Evolutionary conservation across 2,329 filamentous ascomycete genomes (phyloP), one percentile per base, ranked within the genome.

Genomic region (Claviceps sp.): DNA sequence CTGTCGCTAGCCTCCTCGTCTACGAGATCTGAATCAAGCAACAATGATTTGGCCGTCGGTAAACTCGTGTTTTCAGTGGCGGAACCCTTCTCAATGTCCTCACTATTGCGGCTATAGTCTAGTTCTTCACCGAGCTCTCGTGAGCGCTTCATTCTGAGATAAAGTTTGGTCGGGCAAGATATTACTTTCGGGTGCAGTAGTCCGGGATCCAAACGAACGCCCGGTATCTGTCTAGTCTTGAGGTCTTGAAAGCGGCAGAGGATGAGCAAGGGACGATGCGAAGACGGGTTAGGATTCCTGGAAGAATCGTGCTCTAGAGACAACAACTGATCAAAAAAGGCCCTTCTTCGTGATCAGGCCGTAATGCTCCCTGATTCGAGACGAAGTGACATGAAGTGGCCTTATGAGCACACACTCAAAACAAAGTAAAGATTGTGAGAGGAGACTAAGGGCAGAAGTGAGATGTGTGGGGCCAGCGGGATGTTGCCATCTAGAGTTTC

Each of bases 131-230:
- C 74, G 59, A 70, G 69, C 70, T 78, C 76, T 69, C 78, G 77
- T 76, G 76, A 76, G 71, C 78, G 78, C 73, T 81, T 81, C 78
- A 81, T 81, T 64, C 65, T 69, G 54, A 42, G 13, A 30, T 22
- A 30, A 44, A 38, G 43, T 40, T 50, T 50, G 48, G 18, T 51
- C 37, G 48, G 54, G 52, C 14, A 40, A 48, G 34, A 37, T 51
- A 54, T 52, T 53, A 57, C 55, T 51, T 48, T 55, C n/a, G 20
- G 26, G 42, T 40, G 48, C 41, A 40, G 46, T 24, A 42, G 46
- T 34, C 43, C 38, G 16, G 26, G 26, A 26, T 48, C 24, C 43
- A 40, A 22, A 37, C n/a, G 24, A 34, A 24, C 14, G 16, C 13
- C 18, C 11, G 14, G 18, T 37, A 22, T 37, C 24, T 42, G 18